Evolutionary conservation across 805 yeast genomes (phyloP).

Genomic region (Dipodascopsis uninucleata): DNA sequence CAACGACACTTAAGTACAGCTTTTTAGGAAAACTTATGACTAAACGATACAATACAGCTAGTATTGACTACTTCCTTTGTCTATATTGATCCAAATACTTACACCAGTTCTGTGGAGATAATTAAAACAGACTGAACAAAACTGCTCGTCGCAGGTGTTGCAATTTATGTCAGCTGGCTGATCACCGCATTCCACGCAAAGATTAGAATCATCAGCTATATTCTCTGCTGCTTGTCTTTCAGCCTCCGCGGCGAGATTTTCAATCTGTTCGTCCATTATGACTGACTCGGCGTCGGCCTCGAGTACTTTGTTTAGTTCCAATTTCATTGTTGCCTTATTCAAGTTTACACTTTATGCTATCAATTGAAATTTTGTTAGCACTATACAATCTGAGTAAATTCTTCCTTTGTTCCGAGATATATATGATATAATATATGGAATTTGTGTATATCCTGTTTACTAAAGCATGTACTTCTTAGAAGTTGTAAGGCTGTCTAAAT

Average conservation of each 20-base stretch:
- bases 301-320: slow-evolving; percentile 17
- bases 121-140: slow-evolving; percentile 66
- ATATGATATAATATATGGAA: no score
- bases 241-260: slow-evolving; percentile 7
- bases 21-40: no score
- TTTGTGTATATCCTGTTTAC: no score
- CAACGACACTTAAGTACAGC: no score
- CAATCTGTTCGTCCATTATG: slow-evolving; percentile 14
- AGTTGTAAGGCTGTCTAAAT: no score
- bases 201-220: slow-evolving; percentile 18
- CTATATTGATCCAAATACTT: no score
- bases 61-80: no score
- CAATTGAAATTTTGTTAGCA: slow-evolving; percentile 5
- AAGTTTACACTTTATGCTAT: no score
- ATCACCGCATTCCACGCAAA: slow-evolving; percentile 70
- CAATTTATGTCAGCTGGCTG: slow-evolving; percentile 67
- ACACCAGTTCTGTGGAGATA: slow-evolving; percentile 66
- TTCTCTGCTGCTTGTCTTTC: slow-evolving; percentile 8
- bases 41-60: no score
- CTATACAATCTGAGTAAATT: no score
- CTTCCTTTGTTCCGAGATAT: no score
- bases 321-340: slow-evolving; percentile 24
- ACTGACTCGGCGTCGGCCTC: slow-evolving; percentile 18
- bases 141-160: slow-evolving; percentile 58
- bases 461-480: no score